A percentile compares a stretch with the other conserved stretches of the same genome.
Evolutionary conservation across 2,329 filamentous ascomycete genomes (phyloP).

Genomic region (Fusarium sulawesiense): DNA sequence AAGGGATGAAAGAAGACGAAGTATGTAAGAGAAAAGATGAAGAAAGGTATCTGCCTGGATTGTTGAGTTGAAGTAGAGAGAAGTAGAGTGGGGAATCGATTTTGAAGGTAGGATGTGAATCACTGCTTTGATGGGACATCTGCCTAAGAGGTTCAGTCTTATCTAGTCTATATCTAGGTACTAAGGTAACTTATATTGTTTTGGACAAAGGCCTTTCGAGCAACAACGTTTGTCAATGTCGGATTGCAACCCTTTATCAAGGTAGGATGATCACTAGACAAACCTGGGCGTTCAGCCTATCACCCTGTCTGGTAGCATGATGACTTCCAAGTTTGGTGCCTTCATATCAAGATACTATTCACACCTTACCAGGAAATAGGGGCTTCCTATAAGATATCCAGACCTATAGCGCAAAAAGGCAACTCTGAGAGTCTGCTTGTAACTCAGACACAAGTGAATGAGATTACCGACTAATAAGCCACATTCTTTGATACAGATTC

Average conservation of each 20-base stretch:
- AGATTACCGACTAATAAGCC: background rate
- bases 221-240: background rate
- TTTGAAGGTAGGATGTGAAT: background rate
- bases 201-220: background rate
- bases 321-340: background rate
- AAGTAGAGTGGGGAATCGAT: background rate
- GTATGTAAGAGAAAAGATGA: background rate
- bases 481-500: accelerated
- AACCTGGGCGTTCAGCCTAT: background rate
- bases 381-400: background rate
- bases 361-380: background rate
- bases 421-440: background rate
- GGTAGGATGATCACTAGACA: no score
- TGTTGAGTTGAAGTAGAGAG: background rate
- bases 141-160: background rate
- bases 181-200: background rate
- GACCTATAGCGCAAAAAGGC: background rate
- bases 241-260: background rate
- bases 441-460: background rate
- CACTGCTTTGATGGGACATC: background rate
- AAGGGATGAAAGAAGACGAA: background rate
- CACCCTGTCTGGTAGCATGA: no score
- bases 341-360: background rate
- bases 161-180: background rate
- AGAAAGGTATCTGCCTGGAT: background rate